phyloP scores from a whole-genome alignment of 345 rosid species.

The Brassica juncea region DNA sequence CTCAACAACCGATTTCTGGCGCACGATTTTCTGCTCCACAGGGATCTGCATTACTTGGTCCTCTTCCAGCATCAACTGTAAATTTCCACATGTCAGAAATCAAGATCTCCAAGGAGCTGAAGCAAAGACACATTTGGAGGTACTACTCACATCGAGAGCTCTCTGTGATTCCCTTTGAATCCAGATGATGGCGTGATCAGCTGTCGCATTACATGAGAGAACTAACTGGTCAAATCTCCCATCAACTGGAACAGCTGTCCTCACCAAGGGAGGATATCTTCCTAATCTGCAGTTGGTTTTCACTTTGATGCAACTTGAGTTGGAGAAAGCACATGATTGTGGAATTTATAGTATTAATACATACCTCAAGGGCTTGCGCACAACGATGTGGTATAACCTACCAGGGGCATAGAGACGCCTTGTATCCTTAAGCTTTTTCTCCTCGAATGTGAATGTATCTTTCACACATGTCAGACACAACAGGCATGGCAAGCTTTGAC shows the following conservation, averaged over 20 bases:
- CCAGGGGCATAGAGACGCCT: conserved; percentile 94
- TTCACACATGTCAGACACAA: conserved; percentile 85
- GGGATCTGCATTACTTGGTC: conserved; percentile 74
- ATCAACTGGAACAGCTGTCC: conserved; percentile 97
- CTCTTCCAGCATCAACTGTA: conserved; percentile 78
- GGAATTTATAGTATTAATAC: neutral
- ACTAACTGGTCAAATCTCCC: conserved; percentile 92
- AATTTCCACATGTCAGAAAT: neutral
- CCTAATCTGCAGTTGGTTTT: conserved; percentile 54
- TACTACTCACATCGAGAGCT: conserved; percentile 82
- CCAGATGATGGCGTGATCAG: conserved; percentile 91
- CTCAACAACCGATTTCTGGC: conserved; percentile 63
- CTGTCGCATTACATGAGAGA: conserved; percentile 83
- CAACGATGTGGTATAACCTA: conserved; percentile 88
- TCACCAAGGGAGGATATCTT: conserved; percentile 90
- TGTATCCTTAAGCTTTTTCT: conserved; percentile 76
- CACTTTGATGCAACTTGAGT: neutral
- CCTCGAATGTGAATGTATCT: conserved; percentile 87
- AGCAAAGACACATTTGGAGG: neutral
- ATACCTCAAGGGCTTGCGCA: conserved; percentile 83
- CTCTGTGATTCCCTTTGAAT: conserved; percentile 80
- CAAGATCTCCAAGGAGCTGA: neutral
- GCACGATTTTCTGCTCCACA: conserved; percentile 72
- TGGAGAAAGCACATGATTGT: neutral
- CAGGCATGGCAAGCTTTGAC: conserved; percentile 84